Base-by-base conservation (phyloP, 192 early-diverging fungal species). In the Backusella parvicylindrica region DNA sequence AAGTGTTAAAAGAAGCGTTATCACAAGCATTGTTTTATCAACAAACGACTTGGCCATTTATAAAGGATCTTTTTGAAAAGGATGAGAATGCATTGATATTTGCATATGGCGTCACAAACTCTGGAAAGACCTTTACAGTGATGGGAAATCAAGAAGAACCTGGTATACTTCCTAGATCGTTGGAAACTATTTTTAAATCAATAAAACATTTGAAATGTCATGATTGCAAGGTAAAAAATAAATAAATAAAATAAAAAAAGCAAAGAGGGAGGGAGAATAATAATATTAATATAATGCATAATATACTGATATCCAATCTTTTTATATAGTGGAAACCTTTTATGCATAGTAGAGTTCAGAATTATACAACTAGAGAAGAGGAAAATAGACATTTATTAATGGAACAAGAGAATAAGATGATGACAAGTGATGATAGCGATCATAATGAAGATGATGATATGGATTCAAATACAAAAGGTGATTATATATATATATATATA, bases 51-150 rank as follows among this genome's bases (percentile, higher is more conserved):
- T 38, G 88, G 21, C 90, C 90, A 0, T 83, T 91, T 16, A 72
- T 93, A 15, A 64, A 72, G 18, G 85, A 91, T 23, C 60, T 91
- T 4, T 79, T 91, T 16, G 49, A 68, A 6, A 87, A 90, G 3
- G 88, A 85, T 53, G 53, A 60, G 7, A 90, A 92, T 69, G 87
- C 86, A 33, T 77, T 91, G 36, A n/a, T 94, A 56, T 92, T 94
- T 78, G 83, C 91, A 1, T 93, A 92, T 69, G 92, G 92, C 5
- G 85, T 87, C 33, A 91, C 89, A 11, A 90, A 92, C 66, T 91
- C 89, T 30, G 92, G 92, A 63, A 93, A 93, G 70, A 91, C 92
- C 2, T 86, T 89, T 68, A 88, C 90, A 0, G 85, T 91, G 50
- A 86, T 90, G 74, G 90, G 90, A 1, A 85, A 72, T 2, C 47